Conservation (phyloP, 2,329 filamentous ascomycete genomes). For the Paecilomyces formosus region DNA sequence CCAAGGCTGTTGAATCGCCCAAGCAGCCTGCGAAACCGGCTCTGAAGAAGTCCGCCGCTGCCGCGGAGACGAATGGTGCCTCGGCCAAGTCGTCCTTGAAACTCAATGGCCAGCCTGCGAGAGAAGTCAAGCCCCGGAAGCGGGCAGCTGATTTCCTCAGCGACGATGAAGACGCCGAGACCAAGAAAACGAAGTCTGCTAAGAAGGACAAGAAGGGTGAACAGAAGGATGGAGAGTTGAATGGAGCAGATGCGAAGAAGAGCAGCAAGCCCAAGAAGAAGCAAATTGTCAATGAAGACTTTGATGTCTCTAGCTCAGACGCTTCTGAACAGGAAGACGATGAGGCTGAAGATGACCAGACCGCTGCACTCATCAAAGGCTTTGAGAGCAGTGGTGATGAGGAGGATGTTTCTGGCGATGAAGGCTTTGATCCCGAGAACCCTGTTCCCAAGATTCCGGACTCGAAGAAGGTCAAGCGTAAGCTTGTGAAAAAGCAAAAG, state of each 20-base stretch:
- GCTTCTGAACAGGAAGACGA: constrained; percentile 22
- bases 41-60: constrained; percentile 20
- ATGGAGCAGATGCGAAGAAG: constrained; percentile 26
- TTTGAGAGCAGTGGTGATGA: constrained; percentile 50
- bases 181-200: constrained; percentile 17
- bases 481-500: constrained; percentile 45
- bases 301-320: constrained; percentile 20
- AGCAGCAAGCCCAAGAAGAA: constrained; percentile 16
- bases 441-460: constrained; percentile 37
- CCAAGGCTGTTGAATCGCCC: constrained; percentile 21
- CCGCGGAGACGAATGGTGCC: constrained; percentile 13
- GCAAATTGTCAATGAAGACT: constrained; percentile 21
- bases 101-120: constrained; percentile 24
- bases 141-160: constrained; percentile 42
- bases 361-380: constrained; percentile 46
- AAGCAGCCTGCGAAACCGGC: constrained; percentile 24
- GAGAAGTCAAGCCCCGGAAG: constrained; percentile 38
- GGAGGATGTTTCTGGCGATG: constrained; percentile 38
- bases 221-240: constrained; percentile 8
- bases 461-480: constrained; percentile 41
- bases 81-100: constrained; percentile 18
- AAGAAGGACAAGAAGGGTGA: constrained; percentile 38
- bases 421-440: constrained; percentile 39
- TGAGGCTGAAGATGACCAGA: constrained; percentile 43
- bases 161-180: constrained; percentile 29